phyloP scores from a whole-genome alignment of 139 green algal genomes.

The Chlorella sp. region DNA sequence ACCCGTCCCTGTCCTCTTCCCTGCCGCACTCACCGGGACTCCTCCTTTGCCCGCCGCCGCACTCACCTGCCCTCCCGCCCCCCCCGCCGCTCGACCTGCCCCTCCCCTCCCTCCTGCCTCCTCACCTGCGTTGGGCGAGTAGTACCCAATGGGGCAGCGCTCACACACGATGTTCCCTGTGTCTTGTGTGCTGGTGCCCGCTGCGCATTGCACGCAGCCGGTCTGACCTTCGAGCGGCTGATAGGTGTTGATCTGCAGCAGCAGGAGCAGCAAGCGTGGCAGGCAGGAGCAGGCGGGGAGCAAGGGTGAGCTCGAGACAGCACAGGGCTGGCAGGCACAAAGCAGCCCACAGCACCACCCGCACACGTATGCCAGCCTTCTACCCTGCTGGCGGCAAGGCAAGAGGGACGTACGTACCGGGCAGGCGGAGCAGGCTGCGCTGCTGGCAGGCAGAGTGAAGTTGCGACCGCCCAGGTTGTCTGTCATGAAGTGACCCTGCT shows the following conservation, averaged over 20 bases:
- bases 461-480: background rate
- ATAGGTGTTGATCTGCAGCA: background rate
- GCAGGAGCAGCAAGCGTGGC: background rate
- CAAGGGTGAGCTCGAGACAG: background rate
- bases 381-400: background rate
- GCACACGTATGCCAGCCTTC: background rate
- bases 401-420: background rate
- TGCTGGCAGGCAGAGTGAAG: background rate
- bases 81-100: background rate
- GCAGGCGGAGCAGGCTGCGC: background rate
- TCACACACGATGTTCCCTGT: background rate
- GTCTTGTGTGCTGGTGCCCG: background rate
- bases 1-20: too few species aligned
- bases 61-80: background rate
- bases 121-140: background rate
- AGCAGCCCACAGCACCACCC: background rate
- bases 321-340: background rate
- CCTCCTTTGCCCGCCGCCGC: background rate
- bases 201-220: background rate
- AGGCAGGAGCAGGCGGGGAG: background rate
- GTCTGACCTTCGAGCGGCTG: background rate
- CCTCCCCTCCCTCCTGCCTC: background rate
- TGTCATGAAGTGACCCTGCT: background rate
- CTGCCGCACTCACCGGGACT: too few species aligned
- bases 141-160: conserved; percentile 5